Evolutionary conservation across 345 rosid species (phyloP), one percentile per base, ranked within the genome.

Genomic region (Laguncularia racemosa): DNA sequence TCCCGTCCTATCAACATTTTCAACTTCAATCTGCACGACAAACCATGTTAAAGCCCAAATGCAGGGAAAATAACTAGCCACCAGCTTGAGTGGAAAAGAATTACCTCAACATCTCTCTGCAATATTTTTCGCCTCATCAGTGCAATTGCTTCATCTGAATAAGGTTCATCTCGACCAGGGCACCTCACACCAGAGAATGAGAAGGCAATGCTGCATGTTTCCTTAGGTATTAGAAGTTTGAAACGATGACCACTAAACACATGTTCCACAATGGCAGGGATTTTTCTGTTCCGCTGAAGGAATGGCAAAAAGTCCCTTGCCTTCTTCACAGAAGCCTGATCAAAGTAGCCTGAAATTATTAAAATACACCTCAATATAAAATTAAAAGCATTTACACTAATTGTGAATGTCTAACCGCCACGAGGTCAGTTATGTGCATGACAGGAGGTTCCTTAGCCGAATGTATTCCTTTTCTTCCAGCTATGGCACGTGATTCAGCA

Each of bases 131-230:
- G 78, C 62, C 97, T 90, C 97, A 95, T 88, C 13, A 95, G 53
- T 56, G 93, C 82, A 73, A 90, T 84, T 44, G 97, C 99, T 67
- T 95, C 99, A 45, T 95, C 86, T 59, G 99, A 85, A 70, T 79
- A 86, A 12, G 88, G 96, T 71, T 88, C 97, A 14, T 70, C 89
- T 52, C 97, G 90, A 48, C 95, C 99, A 63, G 97, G 95, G 62
- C 99, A 95, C 65, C 99, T 84, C 61, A 95, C 96, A 53, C 99
- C 99, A 66, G 99, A 95, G 73, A 95, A 86, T 46, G 99, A 78
- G 55, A 95, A 90, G 65, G 99, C 99, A 69, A 95, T 79, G 69
- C 95, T 85, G 71, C 97, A 95, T 17, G 93, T 81, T 71, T 88
- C 97, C 80, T 86, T 95, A 1, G 97, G 95, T 74, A 90, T 80